Evolutionary conservation across 768 basidiomycete species (phyloP).

Genomic region (Boletus rubropictus): DNA sequence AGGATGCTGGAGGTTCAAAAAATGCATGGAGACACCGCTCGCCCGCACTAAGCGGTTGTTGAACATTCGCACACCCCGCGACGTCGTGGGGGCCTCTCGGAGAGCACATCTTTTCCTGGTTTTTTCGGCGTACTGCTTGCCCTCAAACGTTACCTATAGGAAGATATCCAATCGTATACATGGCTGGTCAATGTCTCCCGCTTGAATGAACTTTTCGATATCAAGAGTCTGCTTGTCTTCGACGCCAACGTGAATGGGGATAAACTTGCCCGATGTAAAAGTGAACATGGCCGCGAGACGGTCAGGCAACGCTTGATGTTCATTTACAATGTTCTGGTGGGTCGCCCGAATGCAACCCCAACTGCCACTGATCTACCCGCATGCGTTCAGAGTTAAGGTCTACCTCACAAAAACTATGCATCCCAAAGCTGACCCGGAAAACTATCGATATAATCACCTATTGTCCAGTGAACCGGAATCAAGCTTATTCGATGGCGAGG

Average conservation of each 20-base stretch:
- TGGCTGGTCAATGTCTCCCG: background rate
- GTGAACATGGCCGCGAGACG: background rate
- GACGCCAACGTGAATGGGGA: background rate
- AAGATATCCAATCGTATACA: background rate
- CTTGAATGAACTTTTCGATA: no score
- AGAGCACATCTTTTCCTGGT: background rate
- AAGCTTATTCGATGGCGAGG: no score
- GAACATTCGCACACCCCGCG: no score
- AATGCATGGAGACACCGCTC: slow-evolving; percentile 11
- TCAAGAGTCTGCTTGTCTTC: background rate
- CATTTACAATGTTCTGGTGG: background rate
- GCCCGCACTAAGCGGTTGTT: background rate
- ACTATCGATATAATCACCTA: no score
- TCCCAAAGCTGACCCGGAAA: background rate
- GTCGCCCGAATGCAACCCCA: background rate
- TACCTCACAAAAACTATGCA: background rate
- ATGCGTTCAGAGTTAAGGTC: background rate
- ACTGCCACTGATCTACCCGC: background rate
- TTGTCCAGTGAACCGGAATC: no score
- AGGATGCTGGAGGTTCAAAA: slow-evolving; percentile 34
- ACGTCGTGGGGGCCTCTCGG: background rate
- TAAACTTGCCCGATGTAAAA: background rate
- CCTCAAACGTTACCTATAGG: background rate
- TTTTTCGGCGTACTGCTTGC: background rate
- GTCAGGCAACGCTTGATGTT: background rate